Evolutionary conservation across 345 rosid genomes (phyloP).

Genomic region (Passiflora organensis): DNA sequence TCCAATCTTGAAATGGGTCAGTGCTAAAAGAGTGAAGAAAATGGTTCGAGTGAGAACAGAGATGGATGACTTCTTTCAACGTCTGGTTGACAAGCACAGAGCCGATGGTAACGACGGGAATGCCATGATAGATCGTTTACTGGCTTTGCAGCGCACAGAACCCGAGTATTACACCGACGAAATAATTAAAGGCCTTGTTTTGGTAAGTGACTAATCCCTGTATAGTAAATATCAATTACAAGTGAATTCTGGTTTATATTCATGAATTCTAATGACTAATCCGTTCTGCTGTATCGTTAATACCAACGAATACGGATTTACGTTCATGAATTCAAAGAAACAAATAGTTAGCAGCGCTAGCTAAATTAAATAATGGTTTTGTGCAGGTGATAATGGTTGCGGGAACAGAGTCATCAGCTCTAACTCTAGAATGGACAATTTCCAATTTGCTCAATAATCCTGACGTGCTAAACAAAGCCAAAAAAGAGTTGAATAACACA

Average conservation of each 20-base stretch:
- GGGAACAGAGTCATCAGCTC: constrained; percentile 45
- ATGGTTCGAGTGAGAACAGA: neutral
- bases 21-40: neutral
- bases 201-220: no score
- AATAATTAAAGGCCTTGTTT: no score
- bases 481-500: constrained; percentile 16
- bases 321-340: no score
- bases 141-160: no score
- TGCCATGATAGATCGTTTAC: neutral
- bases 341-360: no score
- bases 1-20: neutral
- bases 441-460: constrained; percentile 44
- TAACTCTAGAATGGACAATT: constrained; percentile 47
- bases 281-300: no score
- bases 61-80: neutral
- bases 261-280: no score
- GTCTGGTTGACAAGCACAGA: neutral
- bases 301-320: no score
- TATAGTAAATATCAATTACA: no score
- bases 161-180: no score
- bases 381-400: constrained; percentile 20
- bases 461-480: constrained; percentile 20
- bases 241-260: no score
- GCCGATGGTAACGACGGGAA: neutral
- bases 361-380: no score